phyloP scores from a whole-genome alignment of 805 yeast genomes.

The Clavispora vitiphila region DNA sequence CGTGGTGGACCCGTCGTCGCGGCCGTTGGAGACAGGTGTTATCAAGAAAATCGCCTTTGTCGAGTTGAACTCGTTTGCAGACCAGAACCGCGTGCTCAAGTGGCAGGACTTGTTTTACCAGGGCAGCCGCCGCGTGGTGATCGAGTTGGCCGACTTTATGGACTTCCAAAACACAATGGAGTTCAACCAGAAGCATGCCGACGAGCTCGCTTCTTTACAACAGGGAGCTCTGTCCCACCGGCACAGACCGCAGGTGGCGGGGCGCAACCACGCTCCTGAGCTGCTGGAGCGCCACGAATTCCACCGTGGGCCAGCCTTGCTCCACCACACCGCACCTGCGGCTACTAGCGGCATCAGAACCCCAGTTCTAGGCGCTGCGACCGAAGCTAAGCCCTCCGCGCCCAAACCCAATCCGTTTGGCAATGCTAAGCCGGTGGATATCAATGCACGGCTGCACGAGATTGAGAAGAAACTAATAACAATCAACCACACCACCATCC shows the following conservation, averaged over 20 bases:
- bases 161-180: constrained; percentile 38
- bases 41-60: constrained; percentile 60
- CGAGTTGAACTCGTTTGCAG: constrained; percentile 47
- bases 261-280: neutral
- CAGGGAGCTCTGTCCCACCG: constrained; percentile 24
- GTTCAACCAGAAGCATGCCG: constrained; percentile 33
- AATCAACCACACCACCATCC: constrained; percentile 30
- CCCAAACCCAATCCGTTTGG: constrained; percentile 65
- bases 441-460: constrained; percentile 58
- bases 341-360: neutral
- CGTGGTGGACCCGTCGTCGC: constrained; percentile 46
- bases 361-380: neutral
- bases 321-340: neutral
- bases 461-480: constrained; percentile 40
- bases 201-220: constrained; percentile 27
- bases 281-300: neutral
- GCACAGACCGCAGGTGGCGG: constrained; percentile 2
- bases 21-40: constrained; percentile 30
- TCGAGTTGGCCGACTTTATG: constrained; percentile 36
- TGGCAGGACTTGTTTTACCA: constrained; percentile 56
- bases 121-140: constrained; percentile 33
- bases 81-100: constrained; percentile 53
- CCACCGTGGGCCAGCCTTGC: neutral
- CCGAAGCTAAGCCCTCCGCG: constrained; percentile 7
- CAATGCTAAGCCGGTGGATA: constrained; percentile 80